Percentiles rank a stretch among this genome's conserved stretches.
phyloP scores from a whole-genome alignment of 352 stramenopile genomes.

The Globisporangium polare region DNA sequence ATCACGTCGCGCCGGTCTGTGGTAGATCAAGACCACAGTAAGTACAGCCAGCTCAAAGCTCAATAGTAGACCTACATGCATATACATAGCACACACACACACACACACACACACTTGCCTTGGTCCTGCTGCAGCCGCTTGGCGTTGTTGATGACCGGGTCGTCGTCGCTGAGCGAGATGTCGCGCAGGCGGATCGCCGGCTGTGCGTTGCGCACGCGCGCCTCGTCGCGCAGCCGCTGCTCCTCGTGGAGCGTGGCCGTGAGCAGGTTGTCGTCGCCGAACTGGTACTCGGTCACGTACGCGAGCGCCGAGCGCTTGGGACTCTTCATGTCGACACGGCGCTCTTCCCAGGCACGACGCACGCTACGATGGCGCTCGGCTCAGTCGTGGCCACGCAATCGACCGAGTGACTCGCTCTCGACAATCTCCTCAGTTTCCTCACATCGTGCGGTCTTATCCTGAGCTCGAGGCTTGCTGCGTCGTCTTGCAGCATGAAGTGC shows the following conservation, averaged over 20 bases:
- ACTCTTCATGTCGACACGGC: constrained; percentile 32
- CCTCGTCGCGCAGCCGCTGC: constrained; percentile 37
- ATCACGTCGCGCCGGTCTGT: constrained; percentile 51
- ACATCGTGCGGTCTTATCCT: too few relatives aligned
- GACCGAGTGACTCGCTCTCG: too few relatives aligned
- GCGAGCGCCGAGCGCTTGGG: constrained; percentile 34
- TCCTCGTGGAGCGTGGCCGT: constrained; percentile 48
- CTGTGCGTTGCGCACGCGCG: constrained; percentile 41
- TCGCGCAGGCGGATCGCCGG: constrained; percentile 30
- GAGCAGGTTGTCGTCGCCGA: constrained; percentile 56
- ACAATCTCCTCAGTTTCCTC: too few relatives aligned
- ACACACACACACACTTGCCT: constrained; percentile 23
- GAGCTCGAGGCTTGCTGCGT: too few relatives aligned
- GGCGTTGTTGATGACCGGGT: constrained; percentile 35
- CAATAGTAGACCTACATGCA: too few relatives aligned
- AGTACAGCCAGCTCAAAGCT: not conserved
- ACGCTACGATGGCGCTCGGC: not conserved
- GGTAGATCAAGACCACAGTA: not conserved
- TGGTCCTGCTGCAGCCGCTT: constrained; percentile 56
- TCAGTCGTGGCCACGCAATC: too few relatives aligned
- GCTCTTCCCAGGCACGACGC: not conserved
- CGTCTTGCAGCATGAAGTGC: not conserved
- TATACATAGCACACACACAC: not conserved
- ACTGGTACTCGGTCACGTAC: constrained; percentile 65
- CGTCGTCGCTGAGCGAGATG: constrained; percentile 23